Percentiles rank a stretch among this genome's conserved stretches.
phyloP scores from a whole-genome alignment of 2,329 filamentous ascomycete genomes.

The Trichoderma polysporum region DNA sequence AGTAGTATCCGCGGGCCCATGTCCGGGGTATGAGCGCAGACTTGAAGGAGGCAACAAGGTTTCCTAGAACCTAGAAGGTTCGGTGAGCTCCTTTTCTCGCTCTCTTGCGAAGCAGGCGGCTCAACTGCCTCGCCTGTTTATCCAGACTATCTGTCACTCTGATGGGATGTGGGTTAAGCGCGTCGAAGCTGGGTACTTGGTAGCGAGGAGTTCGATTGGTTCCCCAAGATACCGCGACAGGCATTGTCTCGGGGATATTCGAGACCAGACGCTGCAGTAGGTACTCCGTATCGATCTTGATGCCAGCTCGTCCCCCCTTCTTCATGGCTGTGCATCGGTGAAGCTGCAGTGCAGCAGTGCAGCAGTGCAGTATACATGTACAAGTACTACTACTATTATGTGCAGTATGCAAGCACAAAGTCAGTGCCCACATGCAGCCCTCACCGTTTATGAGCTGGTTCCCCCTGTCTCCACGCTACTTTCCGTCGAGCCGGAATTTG shows the following conservation, averaged over 20 bases:
- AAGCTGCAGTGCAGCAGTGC: neutral
- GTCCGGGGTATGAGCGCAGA: neutral
- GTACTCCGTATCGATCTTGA: neutral
- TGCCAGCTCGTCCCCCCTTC: neutral
- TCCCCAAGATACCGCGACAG: neutral
- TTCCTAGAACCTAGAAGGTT: neutral
- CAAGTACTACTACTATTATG: neutral
- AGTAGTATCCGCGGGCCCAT: neutral
- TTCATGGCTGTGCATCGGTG: neutral
- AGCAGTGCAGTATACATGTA: neutral
- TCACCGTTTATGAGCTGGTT: conserved; percentile 5
- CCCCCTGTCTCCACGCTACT: conserved; percentile 14
- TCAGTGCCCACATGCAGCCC: conserved; percentile 1
- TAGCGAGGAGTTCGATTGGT: conserved; percentile 3
- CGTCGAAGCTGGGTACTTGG: neutral
- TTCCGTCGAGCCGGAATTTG: conserved; percentile 20
- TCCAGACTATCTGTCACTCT: neutral
- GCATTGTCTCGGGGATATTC: conserved; percentile 17
- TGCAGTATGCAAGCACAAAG: conserved; percentile 11
- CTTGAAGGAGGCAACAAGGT: conserved; percentile 2
- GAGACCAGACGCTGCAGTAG: neutral
- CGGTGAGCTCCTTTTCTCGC: conserved; percentile 10
- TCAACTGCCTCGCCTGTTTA: conserved; percentile 8
- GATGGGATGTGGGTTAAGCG: neutral
- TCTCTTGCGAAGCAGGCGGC: neutral